These are phyloP conservation scores for Dunaliella primolecta DNA, from an alignment of 139 green algal species.

Conservation along the genomic window DNA sequence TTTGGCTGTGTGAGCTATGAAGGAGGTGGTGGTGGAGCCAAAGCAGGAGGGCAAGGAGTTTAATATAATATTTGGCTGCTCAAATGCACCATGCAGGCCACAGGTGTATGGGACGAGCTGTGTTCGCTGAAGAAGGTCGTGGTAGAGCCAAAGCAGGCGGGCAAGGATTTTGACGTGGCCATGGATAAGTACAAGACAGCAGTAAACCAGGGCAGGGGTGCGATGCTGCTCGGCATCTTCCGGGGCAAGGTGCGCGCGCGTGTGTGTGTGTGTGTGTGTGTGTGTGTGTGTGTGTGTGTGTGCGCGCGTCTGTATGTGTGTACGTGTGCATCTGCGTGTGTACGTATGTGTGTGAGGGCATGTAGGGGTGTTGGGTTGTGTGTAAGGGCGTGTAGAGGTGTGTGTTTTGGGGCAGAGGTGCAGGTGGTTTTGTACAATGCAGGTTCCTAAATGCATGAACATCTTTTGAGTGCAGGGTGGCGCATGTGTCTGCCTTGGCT, in stretches of 20 bases:
- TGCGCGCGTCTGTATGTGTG: not conserved
- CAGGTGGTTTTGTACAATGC: not conserved
- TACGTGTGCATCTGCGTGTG: not conserved
- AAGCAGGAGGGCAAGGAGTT: slow-evolving; percentile 64
- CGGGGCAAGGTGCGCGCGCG: slow-evolving; percentile 80
- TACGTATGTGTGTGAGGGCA: not conserved
- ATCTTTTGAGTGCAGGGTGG: no score
- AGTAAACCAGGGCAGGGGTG: slow-evolving; percentile 60
- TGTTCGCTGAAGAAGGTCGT: slow-evolving; percentile 68
- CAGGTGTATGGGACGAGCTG: slow-evolving; percentile 59
- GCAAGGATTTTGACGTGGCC: slow-evolving; percentile 63
- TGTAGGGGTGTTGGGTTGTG: not conserved
- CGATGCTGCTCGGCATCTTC: slow-evolving; percentile 88
- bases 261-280: not conserved
- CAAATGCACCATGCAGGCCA: slow-evolving; percentile 48
- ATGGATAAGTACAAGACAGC: slow-evolving; percentile 75
- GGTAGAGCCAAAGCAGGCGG: slow-evolving; percentile 65
- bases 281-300: not conserved
- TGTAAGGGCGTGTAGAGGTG: not conserved
- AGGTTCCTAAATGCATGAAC: no score
- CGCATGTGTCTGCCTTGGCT: no score
- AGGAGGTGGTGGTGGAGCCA: slow-evolving; percentile 77
- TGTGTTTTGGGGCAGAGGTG: not conserved
- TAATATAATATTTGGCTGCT: slow-evolving; percentile 41
- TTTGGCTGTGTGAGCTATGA: slow-evolving; percentile 57